Evolutionary conservation across 2,329 filamentous ascomycete species (phyloP).

Genomic region (Calonectria naviculata): DNA sequence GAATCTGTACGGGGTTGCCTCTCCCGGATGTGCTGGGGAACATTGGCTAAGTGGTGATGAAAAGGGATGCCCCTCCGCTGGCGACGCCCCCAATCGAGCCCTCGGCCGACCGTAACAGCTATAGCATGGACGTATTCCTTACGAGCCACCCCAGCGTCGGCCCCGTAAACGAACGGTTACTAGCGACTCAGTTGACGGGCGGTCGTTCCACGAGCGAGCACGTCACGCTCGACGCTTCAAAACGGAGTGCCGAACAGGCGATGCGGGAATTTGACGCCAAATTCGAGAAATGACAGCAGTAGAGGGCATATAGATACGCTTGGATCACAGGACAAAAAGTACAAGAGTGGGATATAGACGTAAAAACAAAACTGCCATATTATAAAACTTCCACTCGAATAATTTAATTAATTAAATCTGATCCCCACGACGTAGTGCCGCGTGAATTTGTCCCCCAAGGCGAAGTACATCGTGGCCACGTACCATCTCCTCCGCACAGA

Average conservation of each 20-base stretch:
- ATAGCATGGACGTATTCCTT: neutral
- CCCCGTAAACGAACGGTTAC: constrained; percentile 9
- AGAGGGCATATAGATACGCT: neutral
- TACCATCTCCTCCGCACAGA: neutral
- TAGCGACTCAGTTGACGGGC: neutral
- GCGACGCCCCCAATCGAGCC: neutral
- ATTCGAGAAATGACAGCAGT: neutral
- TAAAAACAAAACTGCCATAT: neutral
- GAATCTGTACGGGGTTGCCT: neutral
- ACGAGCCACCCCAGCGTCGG: neutral
- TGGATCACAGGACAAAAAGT: neutral
- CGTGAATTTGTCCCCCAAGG: neutral
- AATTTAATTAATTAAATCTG: neutral
- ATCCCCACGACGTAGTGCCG: neutral
- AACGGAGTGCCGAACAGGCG: neutral
- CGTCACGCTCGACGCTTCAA: neutral
- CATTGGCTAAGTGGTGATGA: neutral
- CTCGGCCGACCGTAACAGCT: neutral
- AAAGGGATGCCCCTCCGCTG: neutral
- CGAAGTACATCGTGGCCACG: neutral
- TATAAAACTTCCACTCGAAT: neutral
- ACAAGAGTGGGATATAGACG: neutral
- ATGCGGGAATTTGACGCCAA: constrained; percentile 1
- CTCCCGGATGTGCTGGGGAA: neutral
- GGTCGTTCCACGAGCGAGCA: neutral